phyloP scores from a whole-genome alignment of 371 early-diverging fungal genomes.

The Furculomyces boomerangus region DNA sequence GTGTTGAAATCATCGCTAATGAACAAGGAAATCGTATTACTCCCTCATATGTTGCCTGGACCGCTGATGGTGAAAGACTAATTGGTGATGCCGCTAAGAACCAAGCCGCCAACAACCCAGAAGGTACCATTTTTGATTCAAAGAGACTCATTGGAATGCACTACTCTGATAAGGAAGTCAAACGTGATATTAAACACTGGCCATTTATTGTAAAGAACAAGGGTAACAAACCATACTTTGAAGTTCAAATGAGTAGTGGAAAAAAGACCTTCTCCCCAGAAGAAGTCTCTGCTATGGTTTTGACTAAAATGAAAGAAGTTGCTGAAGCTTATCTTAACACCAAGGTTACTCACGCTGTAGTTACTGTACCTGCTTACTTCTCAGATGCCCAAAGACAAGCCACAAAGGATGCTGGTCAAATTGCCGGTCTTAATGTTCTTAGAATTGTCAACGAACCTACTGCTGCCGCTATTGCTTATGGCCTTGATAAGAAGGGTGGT shows the following conservation, averaged over 20 bases:
- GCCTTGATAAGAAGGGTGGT: constrained; percentile 65
- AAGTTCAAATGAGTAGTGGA: constrained; percentile 67
- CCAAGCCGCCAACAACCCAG: constrained; percentile 72
- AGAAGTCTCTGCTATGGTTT: constrained; percentile 92
- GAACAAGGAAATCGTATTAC: constrained; percentile 94
- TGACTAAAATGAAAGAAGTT: constrained; percentile 91
- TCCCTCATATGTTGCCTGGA: constrained; percentile 89
- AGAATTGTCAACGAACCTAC: constrained; percentile 98
- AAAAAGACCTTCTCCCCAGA: constrained; percentile 87
- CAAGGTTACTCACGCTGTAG: constrained; percentile 78
- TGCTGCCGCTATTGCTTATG: constrained; percentile 97
- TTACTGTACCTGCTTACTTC: constrained; percentile 96
- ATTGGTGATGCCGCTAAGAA: constrained; percentile 93
- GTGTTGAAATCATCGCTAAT: constrained; percentile 95
- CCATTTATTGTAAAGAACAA: constrained; percentile 72
- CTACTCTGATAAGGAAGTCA: constrained; percentile 68
- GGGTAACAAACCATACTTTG: constrained; percentile 64
- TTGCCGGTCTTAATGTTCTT: constrained; percentile 87
- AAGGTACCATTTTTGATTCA: constrained; percentile 87
- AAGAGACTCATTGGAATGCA: constrained; percentile 95
- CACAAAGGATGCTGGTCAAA: constrained; percentile 93
- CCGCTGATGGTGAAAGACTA: constrained; percentile 66
- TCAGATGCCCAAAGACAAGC: constrained; percentile 97
- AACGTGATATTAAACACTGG: constrained; percentile 88
- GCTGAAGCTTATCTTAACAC: constrained; percentile 88